Evolutionary conservation across 768 basidiomycete genomes (phyloP), one percentile per base, ranked within the genome.

Genomic region (Naganishia randhawae): DNA sequence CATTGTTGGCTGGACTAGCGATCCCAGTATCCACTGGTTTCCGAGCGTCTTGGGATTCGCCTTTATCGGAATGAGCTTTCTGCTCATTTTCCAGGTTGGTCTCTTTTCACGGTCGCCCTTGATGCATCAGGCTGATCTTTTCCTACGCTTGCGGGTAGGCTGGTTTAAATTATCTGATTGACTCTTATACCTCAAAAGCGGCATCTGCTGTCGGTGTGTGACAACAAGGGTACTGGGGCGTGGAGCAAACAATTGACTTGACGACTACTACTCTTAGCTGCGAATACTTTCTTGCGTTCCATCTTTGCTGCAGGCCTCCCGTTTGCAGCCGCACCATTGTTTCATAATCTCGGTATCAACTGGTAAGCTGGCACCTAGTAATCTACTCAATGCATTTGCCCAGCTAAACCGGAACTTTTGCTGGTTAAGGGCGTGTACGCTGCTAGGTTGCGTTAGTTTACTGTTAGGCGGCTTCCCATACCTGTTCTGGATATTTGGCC

Each of bases 31-130:
- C 16, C 48, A 70, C 57, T 73, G 75, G 76, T 72, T 74, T 68
- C 74, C 75, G 25, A 65, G 67, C 33, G 61, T 79, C n/a, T 22
- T 76, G n/a, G 78, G 76, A 8, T 63, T 76, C 48, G 64, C 68
- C 13, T 74, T 80, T 33, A 73, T 81, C 35, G 79, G 80, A n/a
- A 73, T 74, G 63, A 64, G 70, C 3, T 79, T 79, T 67, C 65
- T 80, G 35, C 71, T 80, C 41, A 80, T 81, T 51, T 80, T 80
- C 73, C 80, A 80, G 69, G 72, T 65, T 41, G 67, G 73, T 52
- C 35, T 14, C 67, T 45, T 63, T 27, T 11, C 41, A 5, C 39
- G 25, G 35, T 14, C 39, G 29, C 55, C 32, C 8, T 17, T 57
- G n/a, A n/a, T 1, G 4, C n/a, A 33, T 13, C 31, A 41, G 31